phyloP scores from a whole-genome alignment of 2,329 filamentous ascomycete species.

The Botrytis squamosa region DNA sequence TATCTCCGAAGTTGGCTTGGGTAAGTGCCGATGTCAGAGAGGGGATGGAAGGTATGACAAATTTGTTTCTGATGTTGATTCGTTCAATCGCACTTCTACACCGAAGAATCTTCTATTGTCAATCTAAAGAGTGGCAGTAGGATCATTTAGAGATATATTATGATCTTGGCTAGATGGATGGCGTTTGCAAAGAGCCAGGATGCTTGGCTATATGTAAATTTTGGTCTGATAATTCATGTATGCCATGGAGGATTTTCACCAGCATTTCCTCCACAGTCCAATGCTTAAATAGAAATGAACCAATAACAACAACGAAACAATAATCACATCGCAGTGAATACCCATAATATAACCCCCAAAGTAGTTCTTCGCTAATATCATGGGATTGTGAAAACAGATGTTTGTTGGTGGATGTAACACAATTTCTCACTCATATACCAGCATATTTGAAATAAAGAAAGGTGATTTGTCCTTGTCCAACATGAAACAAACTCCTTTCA shows the following conservation, averaged over 20 bases:
- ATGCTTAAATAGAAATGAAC: background rate
- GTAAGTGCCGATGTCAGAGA: background rate
- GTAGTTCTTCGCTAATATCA: background rate
- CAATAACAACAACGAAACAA: background rate
- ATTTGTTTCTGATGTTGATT: background rate
- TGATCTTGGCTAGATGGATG: background rate
- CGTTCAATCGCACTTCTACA: background rate
- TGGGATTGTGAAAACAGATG: background rate
- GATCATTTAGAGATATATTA: background rate
- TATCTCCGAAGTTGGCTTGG: background rate
- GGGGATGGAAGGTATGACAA: background rate
- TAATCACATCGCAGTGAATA: too few species aligned
- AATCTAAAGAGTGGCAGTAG: background rate
- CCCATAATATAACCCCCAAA: background rate
- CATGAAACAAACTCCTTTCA: constrained; percentile 4
- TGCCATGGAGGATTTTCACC: background rate
- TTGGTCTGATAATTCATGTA: background rate
- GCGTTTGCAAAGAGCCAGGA: background rate
- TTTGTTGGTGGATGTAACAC: background rate
- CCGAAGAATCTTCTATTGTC: background rate
- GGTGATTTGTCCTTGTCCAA: background rate
- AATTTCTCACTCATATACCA: background rate
- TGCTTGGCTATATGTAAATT: background rate
- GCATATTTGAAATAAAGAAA: background rate
- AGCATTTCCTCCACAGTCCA: background rate